A percentile compares a stretch with the other conserved stretches of the same genome.
Evolutionary conservation across 768 basidiomycete genomes (phyloP).

Genomic region (Tylopilus balloui): DNA sequence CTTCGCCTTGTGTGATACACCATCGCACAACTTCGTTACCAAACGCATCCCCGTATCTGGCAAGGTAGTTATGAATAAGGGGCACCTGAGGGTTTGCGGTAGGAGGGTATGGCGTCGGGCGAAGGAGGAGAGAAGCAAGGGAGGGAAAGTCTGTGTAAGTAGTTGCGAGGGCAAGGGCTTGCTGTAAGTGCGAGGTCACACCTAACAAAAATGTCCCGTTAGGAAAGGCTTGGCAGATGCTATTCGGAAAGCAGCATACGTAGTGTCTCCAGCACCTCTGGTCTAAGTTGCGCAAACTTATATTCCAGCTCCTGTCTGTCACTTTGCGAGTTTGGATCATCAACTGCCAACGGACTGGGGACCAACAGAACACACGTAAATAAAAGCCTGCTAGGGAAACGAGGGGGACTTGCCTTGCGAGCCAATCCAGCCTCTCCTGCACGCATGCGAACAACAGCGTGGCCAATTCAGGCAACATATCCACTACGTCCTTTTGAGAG

Average conservation of each 20-base stretch:
- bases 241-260: constrained; percentile 46
- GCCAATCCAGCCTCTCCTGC: constrained; percentile 66
- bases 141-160: constrained; percentile 81
- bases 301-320: constrained; percentile 60
- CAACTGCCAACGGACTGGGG: constrained; percentile 43
- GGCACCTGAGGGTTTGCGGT: constrained; percentile 58
- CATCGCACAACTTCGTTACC: constrained; percentile 87
- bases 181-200: constrained; percentile 54
- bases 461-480: constrained; percentile 64
- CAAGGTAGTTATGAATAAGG: constrained; percentile 68
- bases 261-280: constrained; percentile 74
- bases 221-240: neutral
- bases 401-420: constrained; percentile 44
- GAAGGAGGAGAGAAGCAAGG: constrained; percentile 81
- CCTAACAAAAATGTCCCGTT: constrained; percentile 39
- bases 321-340: constrained; percentile 46
- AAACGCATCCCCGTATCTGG: constrained; percentile 77
- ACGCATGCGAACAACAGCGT: constrained; percentile 59
- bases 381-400: neutral
- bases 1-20: constrained; percentile 88
- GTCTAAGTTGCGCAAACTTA: constrained; percentile 65
- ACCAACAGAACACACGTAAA: neutral
- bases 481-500: constrained; percentile 36
- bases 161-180: constrained; percentile 83
- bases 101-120: constrained; percentile 57